Percentiles rank a stretch among this genome's conserved stretches.
Evolutionary conservation across 1,284 basidiomycete species (phyloP).

Genomic region (Malassezia brasiliensis): DNA sequence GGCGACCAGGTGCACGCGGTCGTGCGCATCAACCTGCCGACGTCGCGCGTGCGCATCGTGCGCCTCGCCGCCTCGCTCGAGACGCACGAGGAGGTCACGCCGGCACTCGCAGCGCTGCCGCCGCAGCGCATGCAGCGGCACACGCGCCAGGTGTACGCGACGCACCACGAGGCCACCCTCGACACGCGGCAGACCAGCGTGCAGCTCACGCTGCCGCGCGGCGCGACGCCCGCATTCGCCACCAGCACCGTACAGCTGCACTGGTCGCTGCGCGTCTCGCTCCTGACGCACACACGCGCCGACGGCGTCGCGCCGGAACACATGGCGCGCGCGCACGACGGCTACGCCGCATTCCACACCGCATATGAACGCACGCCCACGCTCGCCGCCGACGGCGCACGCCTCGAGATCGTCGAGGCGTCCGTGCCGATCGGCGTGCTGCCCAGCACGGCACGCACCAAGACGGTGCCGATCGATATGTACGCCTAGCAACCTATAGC

Average conservation of each 20-base stretch:
- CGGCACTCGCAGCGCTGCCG: conserved; percentile 30
- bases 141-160: conserved; percentile 32
- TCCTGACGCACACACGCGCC: conserved; percentile 28
- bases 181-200: conserved; percentile 34
- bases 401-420: conserved; percentile 43
- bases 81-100: conserved; percentile 40
- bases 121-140: conserved; percentile 21
- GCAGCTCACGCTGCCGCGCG: conserved; percentile 31
- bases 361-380: conserved; percentile 23
- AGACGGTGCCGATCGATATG: conserved; percentile 27
- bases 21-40: conserved; percentile 32
- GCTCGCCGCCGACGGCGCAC: neutral
- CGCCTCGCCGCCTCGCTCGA: conserved; percentile 38
- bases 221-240: conserved; percentile 37
- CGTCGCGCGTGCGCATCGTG: conserved; percentile 29
- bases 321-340: conserved; percentile 26
- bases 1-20: conserved; percentile 42
- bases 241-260: conserved; percentile 38
- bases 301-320: conserved; percentile 26
- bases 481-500: conserved; percentile 21
- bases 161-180: conserved; percentile 35
- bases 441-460: conserved; percentile 32
- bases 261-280: conserved; percentile 35
- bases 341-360: conserved; percentile 34
- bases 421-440: conserved; percentile 36